A percentile compares a stretch with the other conserved stretches of the same genome.
Evolutionary conservation across 2,329 filamentous ascomycete species (phyloP).

Genomic region (Sporothrix pallida): DNA sequence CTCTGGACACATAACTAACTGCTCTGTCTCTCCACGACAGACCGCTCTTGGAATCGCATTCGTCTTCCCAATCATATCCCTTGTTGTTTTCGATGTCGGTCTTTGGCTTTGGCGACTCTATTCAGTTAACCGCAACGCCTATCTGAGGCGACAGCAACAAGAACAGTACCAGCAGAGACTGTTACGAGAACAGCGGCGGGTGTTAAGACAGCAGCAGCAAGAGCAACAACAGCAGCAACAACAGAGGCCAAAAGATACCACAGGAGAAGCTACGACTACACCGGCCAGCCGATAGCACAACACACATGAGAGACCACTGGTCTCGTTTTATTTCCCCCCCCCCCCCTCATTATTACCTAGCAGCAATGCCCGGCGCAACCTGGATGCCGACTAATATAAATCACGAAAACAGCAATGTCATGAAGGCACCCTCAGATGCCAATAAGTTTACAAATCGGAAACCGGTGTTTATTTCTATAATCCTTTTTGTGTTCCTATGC

Average conservation of each 20-base stretch:
- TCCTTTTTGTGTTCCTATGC: conserved; percentile 4
- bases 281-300: background rate
- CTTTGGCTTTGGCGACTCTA: conserved; percentile 60
- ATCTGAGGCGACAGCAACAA: conserved; percentile 25
- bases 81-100: conserved; percentile 58
- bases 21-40: conserved; percentile 40
- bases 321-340: no score
- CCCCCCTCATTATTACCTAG: no score
- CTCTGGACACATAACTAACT: conserved; percentile 25
- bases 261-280: background rate
- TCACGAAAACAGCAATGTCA: background rate
- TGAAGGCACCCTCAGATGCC: background rate
- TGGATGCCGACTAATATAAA: background rate
- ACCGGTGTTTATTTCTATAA: background rate
- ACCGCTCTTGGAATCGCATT: conserved; percentile 54
- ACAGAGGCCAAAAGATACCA: background rate
- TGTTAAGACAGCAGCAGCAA: conserved; percentile 9
- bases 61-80: conserved; percentile 53
- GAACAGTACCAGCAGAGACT: conserved; percentile 24
- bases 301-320: no score
- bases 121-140: conserved; percentile 37
- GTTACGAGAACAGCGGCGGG: background rate
- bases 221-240: background rate
- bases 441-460: background rate
- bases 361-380: conserved; percentile 1